Percentiles rank a stretch among this genome's conserved stretches.
Evolutionary conservation across 805 yeast species (phyloP).

Genomic region (Clavispora fructus): DNA sequence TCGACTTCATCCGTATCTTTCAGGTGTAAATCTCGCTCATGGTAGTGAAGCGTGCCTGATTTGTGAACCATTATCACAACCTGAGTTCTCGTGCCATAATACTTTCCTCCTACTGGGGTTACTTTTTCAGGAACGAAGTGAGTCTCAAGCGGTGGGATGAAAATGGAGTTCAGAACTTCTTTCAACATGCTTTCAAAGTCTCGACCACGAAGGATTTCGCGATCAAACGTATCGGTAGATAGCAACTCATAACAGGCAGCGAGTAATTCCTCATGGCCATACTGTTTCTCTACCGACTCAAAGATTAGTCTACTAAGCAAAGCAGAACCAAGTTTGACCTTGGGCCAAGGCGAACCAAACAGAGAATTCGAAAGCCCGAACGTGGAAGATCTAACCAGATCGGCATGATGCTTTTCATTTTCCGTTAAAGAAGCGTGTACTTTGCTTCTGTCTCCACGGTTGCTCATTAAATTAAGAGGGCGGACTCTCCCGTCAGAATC

Average conservation of each 20-base stretch:
- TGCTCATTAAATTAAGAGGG: constrained; percentile 45
- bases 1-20: constrained; percentile 3
- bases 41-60: constrained; percentile 47
- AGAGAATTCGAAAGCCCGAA: constrained; percentile 67
- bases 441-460: constrained; percentile 40
- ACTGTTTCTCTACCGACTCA: constrained; percentile 9
- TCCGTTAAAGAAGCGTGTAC: constrained; percentile 20
- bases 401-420: constrained; percentile 10
- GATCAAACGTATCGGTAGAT: constrained; percentile 37
- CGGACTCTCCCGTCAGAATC: constrained; percentile 19
- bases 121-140: constrained; percentile 8
- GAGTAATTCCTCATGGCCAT: constrained; percentile 38
- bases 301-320: constrained; percentile 19
- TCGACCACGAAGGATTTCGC: constrained; percentile 17
- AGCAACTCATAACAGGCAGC: constrained; percentile 52
- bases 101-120: constrained; percentile 34
- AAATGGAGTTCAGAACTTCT: constrained; percentile 55
- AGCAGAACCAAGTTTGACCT: constrained; percentile 49
- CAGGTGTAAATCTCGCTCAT: constrained; percentile 54
- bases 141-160: constrained; percentile 58
- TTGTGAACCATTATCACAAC: constrained; percentile 62
- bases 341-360: constrained; percentile 70
- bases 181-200: constrained; percentile 20
- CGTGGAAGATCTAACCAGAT: constrained; percentile 24
- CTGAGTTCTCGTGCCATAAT: constrained; percentile 86